A percentile compares a stretch with the other conserved stretches of the same genome.
Evolutionary conservation across 2,329 filamentous ascomycete genomes (phyloP).

Genomic region (Neocatenulostroma microsporum): DNA sequence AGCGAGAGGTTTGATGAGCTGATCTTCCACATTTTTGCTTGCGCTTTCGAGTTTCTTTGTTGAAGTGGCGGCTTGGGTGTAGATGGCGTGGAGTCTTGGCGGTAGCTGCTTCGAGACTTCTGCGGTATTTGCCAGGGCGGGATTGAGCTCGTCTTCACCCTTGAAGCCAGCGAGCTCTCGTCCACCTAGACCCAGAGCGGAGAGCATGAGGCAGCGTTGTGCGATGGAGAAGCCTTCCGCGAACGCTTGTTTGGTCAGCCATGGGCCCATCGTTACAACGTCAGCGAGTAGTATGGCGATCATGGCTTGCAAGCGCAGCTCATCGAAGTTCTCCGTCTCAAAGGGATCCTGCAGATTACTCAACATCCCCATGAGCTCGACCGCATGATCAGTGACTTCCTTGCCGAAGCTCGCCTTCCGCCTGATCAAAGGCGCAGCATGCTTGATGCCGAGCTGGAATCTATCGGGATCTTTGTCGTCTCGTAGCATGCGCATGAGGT

Average conservation of each 20-base stretch:
- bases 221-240: constrained; percentile 84
- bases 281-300: constrained; percentile 71
- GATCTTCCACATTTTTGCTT: constrained; percentile 57
- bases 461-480: constrained; percentile 78
- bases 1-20: constrained; percentile 74
- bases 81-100: constrained; percentile 63
- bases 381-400: constrained; percentile 75
- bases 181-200: constrained; percentile 71
- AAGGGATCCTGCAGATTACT: constrained; percentile 79
- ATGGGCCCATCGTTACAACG: constrained; percentile 69
- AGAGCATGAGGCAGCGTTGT: constrained; percentile 74
- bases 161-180: constrained; percentile 78
- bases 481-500: constrained; percentile 69
- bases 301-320: constrained; percentile 69
- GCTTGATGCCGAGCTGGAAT: constrained; percentile 69
- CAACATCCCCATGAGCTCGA: constrained; percentile 69
- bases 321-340: constrained; percentile 68
- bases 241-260: constrained; percentile 80
- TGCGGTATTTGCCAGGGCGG: constrained; percentile 21
- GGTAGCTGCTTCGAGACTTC: constrained; percentile 82
- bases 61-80: constrained; percentile 33
- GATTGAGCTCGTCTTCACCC: constrained; percentile 41
- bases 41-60: constrained; percentile 60
- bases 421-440: constrained; percentile 72
- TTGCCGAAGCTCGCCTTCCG: constrained; percentile 82